phyloP scores from a whole-genome alignment of 2,329 filamentous ascomycete species.

The Pestalotiopsis sp. region DNA sequence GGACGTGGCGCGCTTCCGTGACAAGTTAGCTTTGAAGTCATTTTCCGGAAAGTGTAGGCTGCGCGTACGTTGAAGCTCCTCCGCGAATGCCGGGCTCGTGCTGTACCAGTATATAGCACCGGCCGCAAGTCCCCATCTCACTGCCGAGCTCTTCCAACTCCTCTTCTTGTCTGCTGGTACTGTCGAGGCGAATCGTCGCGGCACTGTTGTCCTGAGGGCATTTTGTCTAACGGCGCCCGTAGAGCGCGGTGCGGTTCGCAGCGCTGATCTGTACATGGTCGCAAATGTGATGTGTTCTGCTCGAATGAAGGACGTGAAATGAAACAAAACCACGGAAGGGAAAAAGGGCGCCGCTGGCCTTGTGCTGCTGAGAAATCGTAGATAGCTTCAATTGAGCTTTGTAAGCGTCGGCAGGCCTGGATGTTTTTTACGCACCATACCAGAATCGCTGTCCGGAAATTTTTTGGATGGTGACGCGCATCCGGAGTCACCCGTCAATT shows the following conservation, averaged over 20 bases:
- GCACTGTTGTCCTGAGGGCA: constrained; percentile 33
- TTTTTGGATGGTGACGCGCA: not conserved
- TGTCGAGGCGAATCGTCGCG: constrained; percentile 55
- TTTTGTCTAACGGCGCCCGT: constrained; percentile 41
- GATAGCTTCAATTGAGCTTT: constrained; percentile 6
- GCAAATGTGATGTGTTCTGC: not conserved
- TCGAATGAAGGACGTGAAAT: not conserved
- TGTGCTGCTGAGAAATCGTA: not conserved
- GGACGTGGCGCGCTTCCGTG: constrained; percentile 29
- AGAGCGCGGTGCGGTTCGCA: constrained; percentile 48
- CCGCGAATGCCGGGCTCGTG: constrained; percentile 83
- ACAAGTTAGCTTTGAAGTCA: constrained; percentile 7
- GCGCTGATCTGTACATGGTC: constrained; percentile 53
- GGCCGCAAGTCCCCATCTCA: constrained; percentile 74
- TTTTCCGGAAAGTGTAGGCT: not conserved
- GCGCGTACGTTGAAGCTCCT: constrained; percentile 72
- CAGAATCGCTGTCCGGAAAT: not conserved
- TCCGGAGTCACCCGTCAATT: not conserved
- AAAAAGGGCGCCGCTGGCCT: not conserved
- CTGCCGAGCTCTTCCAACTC: constrained; percentile 76
- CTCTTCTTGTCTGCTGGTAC: constrained; percentile 64
- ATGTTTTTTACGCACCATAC: not conserved
- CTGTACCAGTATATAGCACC: constrained; percentile 92
- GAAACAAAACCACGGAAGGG: constrained; percentile 16
- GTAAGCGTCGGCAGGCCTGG: not conserved